Conservation (phyloP, 2,329 filamentous ascomycete genomes). For the Sclerotiophoma versabilis region DNA sequence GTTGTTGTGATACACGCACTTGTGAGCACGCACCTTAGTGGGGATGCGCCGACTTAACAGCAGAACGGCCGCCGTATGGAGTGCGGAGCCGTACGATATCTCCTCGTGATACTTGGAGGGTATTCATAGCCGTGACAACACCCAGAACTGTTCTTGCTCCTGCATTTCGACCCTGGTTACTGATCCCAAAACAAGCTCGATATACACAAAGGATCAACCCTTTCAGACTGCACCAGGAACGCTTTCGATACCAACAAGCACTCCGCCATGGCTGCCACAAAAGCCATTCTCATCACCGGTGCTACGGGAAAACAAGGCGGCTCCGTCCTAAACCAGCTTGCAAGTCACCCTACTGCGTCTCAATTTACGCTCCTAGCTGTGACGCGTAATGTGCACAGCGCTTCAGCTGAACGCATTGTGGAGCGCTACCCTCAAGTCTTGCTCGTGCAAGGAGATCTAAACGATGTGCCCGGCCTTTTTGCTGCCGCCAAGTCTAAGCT, state of each 20-base stretch:
- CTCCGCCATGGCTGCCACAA: conserved; percentile 42
- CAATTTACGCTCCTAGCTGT: conserved; percentile 64
- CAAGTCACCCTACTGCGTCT: conserved; percentile 41
- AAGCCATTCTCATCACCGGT: conserved; percentile 54
- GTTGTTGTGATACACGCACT: conserved; percentile 3
- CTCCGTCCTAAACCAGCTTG: conserved; percentile 53
- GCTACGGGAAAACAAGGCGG: conserved; percentile 58
- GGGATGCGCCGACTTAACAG: conserved; percentile 9
- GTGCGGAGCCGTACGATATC: conserved; percentile 14
- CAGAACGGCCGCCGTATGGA: conserved; percentile 4
- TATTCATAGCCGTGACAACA: not conserved
- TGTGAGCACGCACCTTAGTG: conserved; percentile 6
- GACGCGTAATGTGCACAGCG: conserved; percentile 63
- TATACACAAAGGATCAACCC: not conserved
- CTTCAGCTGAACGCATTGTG: conserved; percentile 58
- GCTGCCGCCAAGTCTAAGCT: conserved; percentile 49
- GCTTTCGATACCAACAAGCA: conserved; percentile 9
- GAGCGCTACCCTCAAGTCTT: conserved; percentile 57
- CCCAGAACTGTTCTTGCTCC: not conserved
- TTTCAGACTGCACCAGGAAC: not conserved
- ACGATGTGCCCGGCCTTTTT: conserved; percentile 61
- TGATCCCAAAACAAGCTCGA: not conserved
- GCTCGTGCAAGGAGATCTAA: conserved; percentile 65
- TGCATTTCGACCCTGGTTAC: not conserved
- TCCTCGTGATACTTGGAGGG: not conserved